Percentiles rank a stretch among this genome's conserved stretches.
Evolutionary conservation across 768 basidiomycete genomes (phyloP).

Genomic region (Gelatoporia subvermispora): DNA sequence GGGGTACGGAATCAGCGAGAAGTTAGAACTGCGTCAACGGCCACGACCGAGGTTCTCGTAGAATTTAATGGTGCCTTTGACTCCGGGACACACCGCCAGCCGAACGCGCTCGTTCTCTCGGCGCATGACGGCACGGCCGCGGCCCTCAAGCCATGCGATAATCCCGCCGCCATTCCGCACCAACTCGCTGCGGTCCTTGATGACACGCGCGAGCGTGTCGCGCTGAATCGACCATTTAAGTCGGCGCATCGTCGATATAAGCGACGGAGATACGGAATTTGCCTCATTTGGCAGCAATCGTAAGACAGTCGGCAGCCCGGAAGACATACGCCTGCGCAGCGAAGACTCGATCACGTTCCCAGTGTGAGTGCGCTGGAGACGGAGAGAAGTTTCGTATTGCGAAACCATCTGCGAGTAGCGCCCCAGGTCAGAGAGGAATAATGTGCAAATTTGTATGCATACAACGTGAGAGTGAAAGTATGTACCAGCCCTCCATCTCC

Average conservation of each 20-base stretch:
- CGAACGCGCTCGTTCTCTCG: constrained; percentile 61
- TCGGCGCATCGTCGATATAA: constrained; percentile 59
- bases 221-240: constrained; percentile 69
- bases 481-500: constrained; percentile 58
- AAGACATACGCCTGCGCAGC: constrained; percentile 43
- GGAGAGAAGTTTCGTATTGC: constrained; percentile 58
- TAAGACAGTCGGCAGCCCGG: constrained; percentile 36
- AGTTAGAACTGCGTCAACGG: neutral
- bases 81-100: constrained; percentile 62
- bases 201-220: constrained; percentile 54
- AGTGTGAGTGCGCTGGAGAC: constrained; percentile 50
- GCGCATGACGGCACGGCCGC: constrained; percentile 42
- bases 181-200: constrained; percentile 40
- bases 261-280: constrained; percentile 48
- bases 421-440: neutral
- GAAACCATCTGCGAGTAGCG: constrained; percentile 46
- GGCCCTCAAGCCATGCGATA: constrained; percentile 53
- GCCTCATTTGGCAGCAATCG: constrained; percentile 62
- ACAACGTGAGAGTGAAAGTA: constrained; percentile 65
- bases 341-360: constrained; percentile 48
- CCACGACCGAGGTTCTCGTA: constrained; percentile 41
- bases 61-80: constrained; percentile 52
- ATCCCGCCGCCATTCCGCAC: constrained; percentile 32
- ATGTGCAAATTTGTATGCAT: constrained; percentile 20
- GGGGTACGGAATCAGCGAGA: neutral